Base-by-base conservation (phyloP, 306 rosid genomes). In the Trifolium fragiferum region DNA sequence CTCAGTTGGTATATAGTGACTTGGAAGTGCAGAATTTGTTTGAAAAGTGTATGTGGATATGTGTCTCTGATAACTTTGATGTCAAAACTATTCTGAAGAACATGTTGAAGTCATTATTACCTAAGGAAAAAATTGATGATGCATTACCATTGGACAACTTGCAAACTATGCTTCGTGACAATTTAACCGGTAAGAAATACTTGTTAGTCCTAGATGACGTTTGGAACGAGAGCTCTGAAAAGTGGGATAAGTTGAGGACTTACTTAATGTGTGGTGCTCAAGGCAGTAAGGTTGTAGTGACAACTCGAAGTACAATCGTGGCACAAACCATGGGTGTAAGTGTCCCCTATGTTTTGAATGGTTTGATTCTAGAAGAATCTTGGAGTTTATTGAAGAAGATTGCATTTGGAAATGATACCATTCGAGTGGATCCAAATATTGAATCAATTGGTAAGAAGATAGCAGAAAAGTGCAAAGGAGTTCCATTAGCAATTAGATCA, bases 21-120 rank as follows among this genome's bases (percentile, higher is more conserved):
- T 2, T 0, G 1, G 43, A 25, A 68, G 59, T 41, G 14, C 4
- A 41, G 10, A 10, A 3, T 10, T 10, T 10, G 14, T 65, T 65
- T 41, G 35, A 65, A 20, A 66, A 20, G 7, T 9, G 37, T 5
- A 66, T 66, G 3, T 66, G 54, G 71, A 13, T 66, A 41, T 20
- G 54, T 13, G 55, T 66, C 37, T 66, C 71, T 12, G 37, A 66
- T 13, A 66, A 66, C 38, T 66, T 66, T 66, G 71, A 66, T 20
- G 71, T 43, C 20, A 66, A 41, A 43, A 66, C 20, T 12, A 43
- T 41, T 41, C 0, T 41, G 7, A 66, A 19, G 1, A 41, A 41
- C 0, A 41, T 63, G 27, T n/a, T 63, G 27, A 9, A 47, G 73
- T 25, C 0, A n/a, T n/a, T n/a, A 15, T 7, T 41, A 10, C 0